Evolutionary conservation across 176 grass and related monocot genomes (phyloP).

Genomic region (Oryza glaberrima): DNA sequence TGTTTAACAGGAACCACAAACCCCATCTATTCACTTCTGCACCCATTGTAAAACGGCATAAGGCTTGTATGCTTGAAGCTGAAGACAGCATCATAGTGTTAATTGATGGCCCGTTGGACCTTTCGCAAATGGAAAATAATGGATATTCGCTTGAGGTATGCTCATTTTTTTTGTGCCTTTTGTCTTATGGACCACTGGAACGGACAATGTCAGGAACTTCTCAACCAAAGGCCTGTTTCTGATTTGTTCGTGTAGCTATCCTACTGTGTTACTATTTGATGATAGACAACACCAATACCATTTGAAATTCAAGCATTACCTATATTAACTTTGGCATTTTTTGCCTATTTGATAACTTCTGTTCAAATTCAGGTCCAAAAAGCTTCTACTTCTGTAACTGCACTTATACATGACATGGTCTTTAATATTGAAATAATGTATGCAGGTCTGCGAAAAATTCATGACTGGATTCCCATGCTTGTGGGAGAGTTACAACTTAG

Average conservation of each 20-base stretch:
- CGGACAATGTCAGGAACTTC: not conserved
- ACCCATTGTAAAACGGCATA: conserved; percentile 17
- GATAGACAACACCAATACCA: not conserved
- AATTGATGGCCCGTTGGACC: not conserved
- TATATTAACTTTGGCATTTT: not conserved
- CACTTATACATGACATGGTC: conserved; percentile 14
- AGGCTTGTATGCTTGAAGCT: not conserved
- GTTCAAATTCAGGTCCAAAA: not conserved
- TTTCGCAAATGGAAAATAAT: not conserved
- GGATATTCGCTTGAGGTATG: conserved; percentile 32
- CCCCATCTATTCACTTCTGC: not conserved
- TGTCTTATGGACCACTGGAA: not conserved
- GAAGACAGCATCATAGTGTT: conserved; percentile 33
- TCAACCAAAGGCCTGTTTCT: not conserved
- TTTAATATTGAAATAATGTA: conserved; percentile 24
- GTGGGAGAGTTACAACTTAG: conserved; percentile 41
- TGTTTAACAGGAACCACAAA: conserved; percentile 30
- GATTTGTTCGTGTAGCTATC: not conserved
- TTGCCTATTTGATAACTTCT: not conserved
- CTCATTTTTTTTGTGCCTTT: not conserved
- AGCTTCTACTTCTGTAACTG: not conserved
- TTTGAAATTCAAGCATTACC: not conserved
- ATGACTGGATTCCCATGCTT: conserved; percentile 30
- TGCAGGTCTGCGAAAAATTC: conserved; percentile 40
- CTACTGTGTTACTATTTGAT: not conserved